Evolutionary conservation across 2,329 filamentous ascomycete genomes (phyloP).

Genomic region (Ophiocordyceps robertsii): DNA sequence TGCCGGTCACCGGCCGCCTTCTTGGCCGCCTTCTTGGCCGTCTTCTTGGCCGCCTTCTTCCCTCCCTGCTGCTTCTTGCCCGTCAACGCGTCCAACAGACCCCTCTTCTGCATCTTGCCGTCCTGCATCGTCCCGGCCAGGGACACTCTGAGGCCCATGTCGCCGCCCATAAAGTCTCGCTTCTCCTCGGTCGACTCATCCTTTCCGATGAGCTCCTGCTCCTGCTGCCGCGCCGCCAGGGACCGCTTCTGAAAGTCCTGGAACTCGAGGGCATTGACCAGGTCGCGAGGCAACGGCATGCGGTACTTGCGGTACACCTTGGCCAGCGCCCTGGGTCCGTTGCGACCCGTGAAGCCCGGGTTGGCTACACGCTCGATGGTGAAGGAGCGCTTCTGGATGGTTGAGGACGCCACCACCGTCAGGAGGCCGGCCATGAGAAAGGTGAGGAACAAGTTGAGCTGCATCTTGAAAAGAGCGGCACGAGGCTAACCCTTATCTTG

Average conservation of each 20-base stretch:
- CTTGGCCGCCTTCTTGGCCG: background rate
- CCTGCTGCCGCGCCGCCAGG: background rate
- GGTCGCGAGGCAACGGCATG: slow-evolving; percentile 31
- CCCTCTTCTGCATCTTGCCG: background rate
- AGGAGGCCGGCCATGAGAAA: slow-evolving; percentile 18
- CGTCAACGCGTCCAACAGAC: background rate
- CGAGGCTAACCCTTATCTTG: background rate
- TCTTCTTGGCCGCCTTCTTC: background rate
- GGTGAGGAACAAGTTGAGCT: background rate
- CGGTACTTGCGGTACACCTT: slow-evolving; percentile 59
- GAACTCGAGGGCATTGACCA: slow-evolving; percentile 22
- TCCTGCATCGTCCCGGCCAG: background rate
- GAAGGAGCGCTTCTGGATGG: slow-evolving; percentile 42
- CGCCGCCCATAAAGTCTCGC: background rate
- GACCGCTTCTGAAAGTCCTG: slow-evolving; percentile 5
- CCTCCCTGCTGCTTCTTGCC: background rate
- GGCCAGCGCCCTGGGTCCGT: slow-evolving; percentile 48
- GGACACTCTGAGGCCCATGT: background rate
- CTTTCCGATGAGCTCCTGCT: background rate
- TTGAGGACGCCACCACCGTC: slow-evolving; percentile 27
- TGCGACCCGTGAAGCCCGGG: slow-evolving; percentile 34
- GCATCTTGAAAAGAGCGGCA: background rate
- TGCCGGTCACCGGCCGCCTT: too few relatives aligned
- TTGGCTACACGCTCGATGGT: slow-evolving; percentile 45
- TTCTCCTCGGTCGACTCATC: background rate